Evolutionary conservation across 768 basidiomycete species (phyloP).

Genomic region (Panus rudis): DNA sequence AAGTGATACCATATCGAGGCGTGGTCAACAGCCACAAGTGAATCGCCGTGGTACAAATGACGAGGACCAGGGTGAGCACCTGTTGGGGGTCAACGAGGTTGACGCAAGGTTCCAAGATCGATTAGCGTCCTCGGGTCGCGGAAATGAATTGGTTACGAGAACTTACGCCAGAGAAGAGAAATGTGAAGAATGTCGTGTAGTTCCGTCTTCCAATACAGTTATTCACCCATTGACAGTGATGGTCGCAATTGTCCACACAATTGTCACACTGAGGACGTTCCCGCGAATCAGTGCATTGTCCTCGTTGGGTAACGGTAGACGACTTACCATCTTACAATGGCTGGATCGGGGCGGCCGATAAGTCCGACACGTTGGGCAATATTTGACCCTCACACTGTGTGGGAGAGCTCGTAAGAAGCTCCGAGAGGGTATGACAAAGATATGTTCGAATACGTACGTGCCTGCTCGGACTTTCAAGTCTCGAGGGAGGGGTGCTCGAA

Average conservation of each 20-base stretch:
- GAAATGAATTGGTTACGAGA: conserved; percentile 1
- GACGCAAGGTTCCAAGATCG: conserved; percentile 5
- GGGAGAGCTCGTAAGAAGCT: too few species aligned
- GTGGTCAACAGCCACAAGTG: conserved; percentile 68
- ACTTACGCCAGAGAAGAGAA: conserved; percentile 73
- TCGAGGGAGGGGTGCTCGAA: conserved; percentile 64
- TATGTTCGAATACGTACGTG: conserved; percentile 42
- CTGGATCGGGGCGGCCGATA: conserved; percentile 93
- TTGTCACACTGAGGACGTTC: conserved; percentile 71
- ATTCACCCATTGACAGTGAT: conserved; percentile 89
- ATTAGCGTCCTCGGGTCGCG: neutral
- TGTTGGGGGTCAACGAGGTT: too few species aligned
- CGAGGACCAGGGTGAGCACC: conserved; percentile 67
- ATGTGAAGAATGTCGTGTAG: conserved; percentile 87
- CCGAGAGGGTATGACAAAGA: neutral
- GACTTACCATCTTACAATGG: conserved; percentile 85
- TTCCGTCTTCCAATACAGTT: conserved; percentile 94
- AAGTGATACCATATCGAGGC: conserved; percentile 37
- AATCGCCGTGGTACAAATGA: conserved; percentile 77
- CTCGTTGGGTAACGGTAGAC: too few species aligned
- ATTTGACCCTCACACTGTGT: conserved; percentile 81
- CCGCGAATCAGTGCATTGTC: too few species aligned
- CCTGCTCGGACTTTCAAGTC: conserved; percentile 76
- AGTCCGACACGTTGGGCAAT: conserved; percentile 86
- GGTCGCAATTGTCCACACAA: conserved; percentile 93